Evolutionary conservation across 1,284 basidiomycete species (phyloP).

Genomic region (Pseudozyma tsukubaensis): DNA sequence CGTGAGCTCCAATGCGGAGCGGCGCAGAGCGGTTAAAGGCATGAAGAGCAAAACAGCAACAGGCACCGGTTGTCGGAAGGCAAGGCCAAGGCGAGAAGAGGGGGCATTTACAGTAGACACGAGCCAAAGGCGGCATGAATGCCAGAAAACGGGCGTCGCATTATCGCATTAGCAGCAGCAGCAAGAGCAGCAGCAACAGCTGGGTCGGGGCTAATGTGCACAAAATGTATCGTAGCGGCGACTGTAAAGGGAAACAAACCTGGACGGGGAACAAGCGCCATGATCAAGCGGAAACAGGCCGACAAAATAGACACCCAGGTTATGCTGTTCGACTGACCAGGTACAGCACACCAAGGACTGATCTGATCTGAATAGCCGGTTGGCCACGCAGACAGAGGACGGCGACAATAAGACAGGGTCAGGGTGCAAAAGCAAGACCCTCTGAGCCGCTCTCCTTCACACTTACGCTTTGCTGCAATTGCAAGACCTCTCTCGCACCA

Average conservation of each 20-base stretch:
- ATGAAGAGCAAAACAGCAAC: not conserved
- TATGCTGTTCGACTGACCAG: not conserved
- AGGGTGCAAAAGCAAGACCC: not conserved
- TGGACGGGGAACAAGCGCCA: not conserved
- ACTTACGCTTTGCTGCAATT: not conserved
- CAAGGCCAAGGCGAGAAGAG: not conserved
- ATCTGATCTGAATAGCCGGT: not conserved
- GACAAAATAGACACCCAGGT: not conserved
- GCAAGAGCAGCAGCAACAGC: not conserved
- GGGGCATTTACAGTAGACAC: not conserved
- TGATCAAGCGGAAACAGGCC: not conserved
- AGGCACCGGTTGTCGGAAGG: not conserved
- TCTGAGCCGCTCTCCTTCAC: not conserved
- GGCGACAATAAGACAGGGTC: not conserved
- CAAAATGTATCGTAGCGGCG: not conserved
- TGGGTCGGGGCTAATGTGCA: not conserved
- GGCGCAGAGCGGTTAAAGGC: constrained; percentile 2
- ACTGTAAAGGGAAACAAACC: not conserved
- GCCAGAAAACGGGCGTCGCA: not conserved
- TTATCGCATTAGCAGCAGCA: not conserved
- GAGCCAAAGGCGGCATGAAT: constrained; percentile 1
- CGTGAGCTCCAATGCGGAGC: not conserved
- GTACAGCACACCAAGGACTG: not conserved
- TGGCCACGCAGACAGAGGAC: not conserved
- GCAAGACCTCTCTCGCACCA: too few species aligned